Conservation (phyloP, 1,284 basidiomycete genomes). For the Sanghuangporus sanghuang region DNA sequence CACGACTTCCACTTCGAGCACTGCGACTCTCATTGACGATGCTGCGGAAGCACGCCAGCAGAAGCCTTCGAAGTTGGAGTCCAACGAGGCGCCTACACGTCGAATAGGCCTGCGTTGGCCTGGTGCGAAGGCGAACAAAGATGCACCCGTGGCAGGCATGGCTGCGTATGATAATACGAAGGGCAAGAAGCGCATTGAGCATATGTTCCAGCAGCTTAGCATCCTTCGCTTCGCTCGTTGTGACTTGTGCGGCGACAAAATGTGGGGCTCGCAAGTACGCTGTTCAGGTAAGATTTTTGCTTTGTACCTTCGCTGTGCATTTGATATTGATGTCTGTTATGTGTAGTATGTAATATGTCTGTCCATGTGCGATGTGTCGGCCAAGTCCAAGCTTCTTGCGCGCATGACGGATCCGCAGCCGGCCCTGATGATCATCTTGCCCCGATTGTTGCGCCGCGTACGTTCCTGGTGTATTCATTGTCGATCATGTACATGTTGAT, state of each 20-base stretch:
- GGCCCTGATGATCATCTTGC: conserved; percentile 34
- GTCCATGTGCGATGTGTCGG: conserved; percentile 71
- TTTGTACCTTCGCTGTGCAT: not conserved
- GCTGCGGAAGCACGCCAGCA: conserved; percentile 23
- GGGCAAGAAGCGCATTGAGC: conserved; percentile 51
- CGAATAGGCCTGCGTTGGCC: conserved; percentile 64
- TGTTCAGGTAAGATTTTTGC: conserved; percentile 65
- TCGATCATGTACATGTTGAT: not conserved
- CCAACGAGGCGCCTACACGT: conserved; percentile 29
- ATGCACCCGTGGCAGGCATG: not conserved
- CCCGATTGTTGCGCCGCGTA: conserved; percentile 43
- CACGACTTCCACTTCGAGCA: conserved; percentile 17
- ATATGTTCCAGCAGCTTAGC: conserved; percentile 88
- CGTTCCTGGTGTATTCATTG: conserved; percentile 27
- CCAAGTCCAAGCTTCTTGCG: conserved; percentile 54
- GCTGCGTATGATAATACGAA: conserved; percentile 22
- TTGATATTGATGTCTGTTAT: not conserved
- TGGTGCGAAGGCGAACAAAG: conserved; percentile 35
- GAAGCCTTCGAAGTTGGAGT: conserved; percentile 27
- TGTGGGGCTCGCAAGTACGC: conserved; percentile 94
- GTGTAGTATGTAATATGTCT: conserved; percentile 62
- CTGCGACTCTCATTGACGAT: conserved; percentile 21
- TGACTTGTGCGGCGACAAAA: conserved; percentile 94
- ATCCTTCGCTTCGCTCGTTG: conserved; percentile 87
- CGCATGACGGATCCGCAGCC: conserved; percentile 36